Evolutionary conservation across 1,284 basidiomycete genomes (phyloP).

Genomic region (Mixia osmundae): DNA sequence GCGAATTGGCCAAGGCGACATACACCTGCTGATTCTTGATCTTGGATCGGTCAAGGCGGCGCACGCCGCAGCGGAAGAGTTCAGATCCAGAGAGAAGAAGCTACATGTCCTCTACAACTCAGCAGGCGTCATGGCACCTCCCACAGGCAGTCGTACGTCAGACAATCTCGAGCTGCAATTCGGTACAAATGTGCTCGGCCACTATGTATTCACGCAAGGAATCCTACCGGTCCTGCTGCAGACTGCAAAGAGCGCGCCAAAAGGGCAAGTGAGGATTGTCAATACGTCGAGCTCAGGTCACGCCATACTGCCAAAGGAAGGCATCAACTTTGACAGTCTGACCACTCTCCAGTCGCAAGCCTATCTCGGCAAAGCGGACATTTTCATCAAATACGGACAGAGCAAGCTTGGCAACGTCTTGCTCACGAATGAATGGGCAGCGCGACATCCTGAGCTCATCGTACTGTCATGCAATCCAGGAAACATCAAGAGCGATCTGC

Average conservation of each 20-base stretch:
- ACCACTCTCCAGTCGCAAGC: too few relatives aligned
- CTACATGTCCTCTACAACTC: constrained; percentile 8
- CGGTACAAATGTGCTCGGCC: constrained; percentile 8
- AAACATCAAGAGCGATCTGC: too few relatives aligned
- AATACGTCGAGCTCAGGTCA: constrained; percentile 3
- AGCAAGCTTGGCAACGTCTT: too few relatives aligned
- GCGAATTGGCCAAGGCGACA: constrained; percentile 3
- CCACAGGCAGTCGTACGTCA: constrained; percentile 1
- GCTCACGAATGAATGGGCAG: too few relatives aligned
- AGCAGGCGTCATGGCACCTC: constrained; percentile 8
- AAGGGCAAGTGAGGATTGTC: constrained; percentile 5
- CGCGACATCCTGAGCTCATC: too few relatives aligned
- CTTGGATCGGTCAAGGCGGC: constrained; percentile 2
- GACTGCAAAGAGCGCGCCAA: constrained; percentile 1
- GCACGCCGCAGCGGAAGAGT: constrained; percentile 4
- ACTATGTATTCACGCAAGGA: constrained; percentile 5
- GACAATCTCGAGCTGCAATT: constrained; percentile 7
- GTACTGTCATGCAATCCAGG: too few relatives aligned
- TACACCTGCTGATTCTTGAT: constrained; percentile 6
- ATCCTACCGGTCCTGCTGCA: constrained; percentile 2
- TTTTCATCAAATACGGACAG: too few relatives aligned
- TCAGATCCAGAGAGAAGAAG: constrained; percentile 3
- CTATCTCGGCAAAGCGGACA: too few relatives aligned
- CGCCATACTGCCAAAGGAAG: constrained; percentile 1
- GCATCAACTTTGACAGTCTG: constrained; percentile 4